Percentiles rank a stretch among this genome's conserved stretches.
Conservation (phyloP, 352 stramenopile genomes). For the Vaucheria bursata region DNA sequence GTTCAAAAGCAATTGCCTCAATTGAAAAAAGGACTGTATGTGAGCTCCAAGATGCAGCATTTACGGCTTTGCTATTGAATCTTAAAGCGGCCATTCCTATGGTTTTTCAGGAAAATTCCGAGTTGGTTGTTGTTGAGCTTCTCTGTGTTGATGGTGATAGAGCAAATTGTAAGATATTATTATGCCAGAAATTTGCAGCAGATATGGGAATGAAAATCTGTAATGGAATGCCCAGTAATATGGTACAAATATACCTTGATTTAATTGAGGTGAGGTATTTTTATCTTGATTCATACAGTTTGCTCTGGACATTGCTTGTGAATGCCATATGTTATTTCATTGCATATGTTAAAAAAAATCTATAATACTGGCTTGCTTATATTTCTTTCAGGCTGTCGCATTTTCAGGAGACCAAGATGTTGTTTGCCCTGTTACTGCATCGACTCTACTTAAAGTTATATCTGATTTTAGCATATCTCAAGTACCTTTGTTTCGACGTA, state of each 20-base stretch:
- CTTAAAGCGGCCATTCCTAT: neutral
- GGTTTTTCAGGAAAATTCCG: neutral
- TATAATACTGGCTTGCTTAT: neutral
- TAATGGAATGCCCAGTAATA: neutral
- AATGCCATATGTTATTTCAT: neutral
- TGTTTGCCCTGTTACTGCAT: neutral
- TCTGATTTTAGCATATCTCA: neutral
- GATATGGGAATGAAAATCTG: neutral
- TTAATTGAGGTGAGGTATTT: neutral
- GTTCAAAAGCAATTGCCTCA: neutral
- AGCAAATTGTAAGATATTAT: neutral
- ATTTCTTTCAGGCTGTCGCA: neutral
- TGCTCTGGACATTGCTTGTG: neutral
- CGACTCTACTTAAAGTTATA: neutral
- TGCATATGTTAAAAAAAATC: neutral
- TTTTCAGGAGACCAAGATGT: neutral
- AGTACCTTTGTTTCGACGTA: neutral
- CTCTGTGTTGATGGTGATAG: neutral
- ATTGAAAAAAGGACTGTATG: neutral
- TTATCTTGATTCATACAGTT: no score
- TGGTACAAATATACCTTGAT: neutral
- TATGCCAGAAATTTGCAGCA: neutral
- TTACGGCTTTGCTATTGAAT: neutral
- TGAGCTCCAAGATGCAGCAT: neutral
- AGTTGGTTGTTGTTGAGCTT: neutral